Evolutionary conservation across 208 protist species (phyloP).

Genomic region (Leishmania lainsoni): DNA sequence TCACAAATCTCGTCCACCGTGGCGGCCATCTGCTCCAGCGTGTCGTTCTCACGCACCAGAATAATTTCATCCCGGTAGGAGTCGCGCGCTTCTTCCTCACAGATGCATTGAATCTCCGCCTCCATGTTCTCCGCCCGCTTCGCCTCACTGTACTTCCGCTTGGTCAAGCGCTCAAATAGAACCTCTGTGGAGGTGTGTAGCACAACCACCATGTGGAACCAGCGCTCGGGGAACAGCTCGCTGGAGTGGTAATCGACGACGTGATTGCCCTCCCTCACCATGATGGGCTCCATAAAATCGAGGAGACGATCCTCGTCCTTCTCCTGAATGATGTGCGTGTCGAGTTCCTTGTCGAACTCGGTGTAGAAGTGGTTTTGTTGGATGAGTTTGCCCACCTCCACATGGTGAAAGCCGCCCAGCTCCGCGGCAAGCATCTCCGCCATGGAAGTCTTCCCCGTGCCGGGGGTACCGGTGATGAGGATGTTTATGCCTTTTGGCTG

Average conservation of each 20-base stretch:
- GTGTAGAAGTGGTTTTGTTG: constrained; percentile 92
- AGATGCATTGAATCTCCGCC: constrained; percentile 97
- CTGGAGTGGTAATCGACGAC: constrained; percentile 97
- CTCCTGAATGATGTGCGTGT: constrained; percentile 95
- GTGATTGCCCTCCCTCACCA: constrained; percentile 87
- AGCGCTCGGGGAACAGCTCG: constrained; percentile 97
- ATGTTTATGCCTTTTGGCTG: constrained; percentile 86
- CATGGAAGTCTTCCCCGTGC: constrained; percentile 96
- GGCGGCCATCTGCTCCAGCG: constrained; percentile 91
- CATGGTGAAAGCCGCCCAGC: constrained; percentile 70
- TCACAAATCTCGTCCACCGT: constrained; percentile 83
- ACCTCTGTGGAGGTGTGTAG: constrained; percentile 90
- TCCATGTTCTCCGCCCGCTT: constrained; percentile 98
- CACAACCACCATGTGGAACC: constrained; percentile 98
- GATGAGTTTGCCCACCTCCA: constrained; percentile 93
- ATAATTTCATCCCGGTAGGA: constrained; percentile 93
- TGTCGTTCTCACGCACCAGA: constrained; percentile 87
- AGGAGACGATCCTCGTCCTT: constrained; percentile 91
- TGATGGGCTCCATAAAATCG: constrained; percentile 94
- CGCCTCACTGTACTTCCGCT: constrained; percentile 89
- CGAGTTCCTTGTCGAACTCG: constrained; percentile 92
- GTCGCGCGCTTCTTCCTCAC: constrained; percentile 94
- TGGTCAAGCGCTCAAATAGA: constrained; percentile 92
- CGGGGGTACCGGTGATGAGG: constrained; percentile 96
- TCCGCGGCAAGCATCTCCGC: constrained; percentile 73